Percentiles rank a stretch among this genome's conserved stretches.
These are phyloP conservation scores for Euphorbia tirucalli DNA, from an alignment of 345 rosid genomes.

Conservation along the genomic window DNA sequence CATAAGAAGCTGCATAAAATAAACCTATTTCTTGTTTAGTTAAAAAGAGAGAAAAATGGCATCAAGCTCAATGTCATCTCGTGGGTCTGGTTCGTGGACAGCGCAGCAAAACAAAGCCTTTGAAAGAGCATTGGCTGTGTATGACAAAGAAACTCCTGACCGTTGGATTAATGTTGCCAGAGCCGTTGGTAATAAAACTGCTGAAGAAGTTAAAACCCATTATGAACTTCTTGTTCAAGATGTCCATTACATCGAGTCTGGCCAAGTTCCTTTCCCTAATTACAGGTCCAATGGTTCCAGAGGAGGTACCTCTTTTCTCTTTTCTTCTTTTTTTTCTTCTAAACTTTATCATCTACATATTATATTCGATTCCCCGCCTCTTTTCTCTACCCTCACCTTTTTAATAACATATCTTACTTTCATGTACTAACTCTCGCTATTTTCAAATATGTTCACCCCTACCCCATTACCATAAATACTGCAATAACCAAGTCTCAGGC, in stretches of 20 bases:
- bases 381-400: too few species aligned
- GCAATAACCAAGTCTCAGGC: too few species aligned
- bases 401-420: too few species aligned
- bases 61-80: conserved; percentile 74
- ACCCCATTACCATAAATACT: too few species aligned
- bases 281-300: conserved; percentile 47
- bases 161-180: conserved; percentile 93
- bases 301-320: not conserved
- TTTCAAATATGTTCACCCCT: too few species aligned
- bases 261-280: conserved; percentile 77
- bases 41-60: conserved; percentile 48
- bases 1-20: conserved; percentile 16
- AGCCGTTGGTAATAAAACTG: conserved; percentile 83
- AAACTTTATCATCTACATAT: too few species aligned
- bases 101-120: conserved; percentile 90
- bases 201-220: conserved; percentile 81
- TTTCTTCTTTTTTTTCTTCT: too few species aligned
- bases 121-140: conserved; percentile 85
- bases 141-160: conserved; percentile 92
- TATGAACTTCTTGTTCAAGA: conserved; percentile 74
- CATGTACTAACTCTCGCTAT: too few species aligned
- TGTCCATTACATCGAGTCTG: conserved; percentile 72
- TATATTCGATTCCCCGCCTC: too few species aligned
- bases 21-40: too few species aligned
- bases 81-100: conserved; percentile 70